Evolutionary conservation across 2,329 filamentous ascomycete genomes (phyloP), one percentile per base, ranked within the genome.

Genomic region (Fusarium brachygibbosum): DNA sequence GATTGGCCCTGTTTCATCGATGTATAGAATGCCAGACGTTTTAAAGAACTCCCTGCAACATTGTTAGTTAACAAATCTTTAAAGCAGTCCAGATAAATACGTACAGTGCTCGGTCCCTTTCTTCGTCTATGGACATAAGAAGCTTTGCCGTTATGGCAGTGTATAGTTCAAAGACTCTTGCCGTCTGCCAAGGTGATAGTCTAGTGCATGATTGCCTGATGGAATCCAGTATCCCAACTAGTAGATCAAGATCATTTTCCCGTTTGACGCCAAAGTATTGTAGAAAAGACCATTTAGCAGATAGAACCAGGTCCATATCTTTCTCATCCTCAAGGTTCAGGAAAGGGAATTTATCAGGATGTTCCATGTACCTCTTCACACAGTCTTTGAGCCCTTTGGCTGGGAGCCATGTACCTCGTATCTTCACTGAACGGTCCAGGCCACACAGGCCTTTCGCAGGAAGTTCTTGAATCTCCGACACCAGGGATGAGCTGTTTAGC

Each of bases 271-370:
- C 53, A 7, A 71, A 57, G 23, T 67, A 8, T 4, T 48, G 2
- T 4, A 71, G n/a, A 9, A 71, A 70, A 19, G 28, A 13, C 62
- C 65, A 68, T 32, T 38, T 57, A 5, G 41, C 1, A 14, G 9
- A 14, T 16, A 58, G 25, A 14, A n/a, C 42, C 41, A 38, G 6
- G 28, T 12, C 23, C 34, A 23, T 48, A 6, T 19, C 1, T 1
- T 45, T 19, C 8, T 42, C 34, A 5, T 51, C 25, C 11, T 62
- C 46, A 1, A 70, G n/a, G 12, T 61, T 50, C 3, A 71, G 52
- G 56, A 71, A 71, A 2, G 69, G 69, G 23, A 71, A 71, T 7
- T 53, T 23, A 1, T 51, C 25, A 6, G 64, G 49, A 23, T 48
- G 0, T 1, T 59, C 52, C 58, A 71, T 68, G 2, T 63, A 68